Evolutionary conservation across 2,329 filamentous ascomycete species (phyloP).

Genomic region (Emydomyces testavorans): DNA sequence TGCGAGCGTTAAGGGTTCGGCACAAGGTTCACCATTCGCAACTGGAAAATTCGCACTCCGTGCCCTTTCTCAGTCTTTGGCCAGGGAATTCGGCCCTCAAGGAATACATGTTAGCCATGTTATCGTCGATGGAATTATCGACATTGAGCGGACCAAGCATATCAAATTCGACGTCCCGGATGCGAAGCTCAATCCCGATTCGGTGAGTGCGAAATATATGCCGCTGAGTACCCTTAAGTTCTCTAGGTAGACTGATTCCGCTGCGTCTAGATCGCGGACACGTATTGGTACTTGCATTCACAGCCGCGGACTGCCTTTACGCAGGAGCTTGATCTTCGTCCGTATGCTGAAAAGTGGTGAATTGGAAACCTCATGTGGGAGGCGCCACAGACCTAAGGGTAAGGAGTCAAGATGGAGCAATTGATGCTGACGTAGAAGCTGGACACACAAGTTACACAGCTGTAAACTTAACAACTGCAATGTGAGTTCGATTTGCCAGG

Average conservation of each 20-base stretch:
- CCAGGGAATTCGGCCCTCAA: constrained; percentile 71
- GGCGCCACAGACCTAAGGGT: too few relatives aligned
- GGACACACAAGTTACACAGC: too few relatives aligned
- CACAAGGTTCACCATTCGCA: constrained; percentile 59
- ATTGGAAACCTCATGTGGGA: not conserved
- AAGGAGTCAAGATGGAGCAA: not conserved
- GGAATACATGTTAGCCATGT: constrained; percentile 75
- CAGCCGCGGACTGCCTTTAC: constrained; percentile 71
- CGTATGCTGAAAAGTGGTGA: constrained; percentile 74
- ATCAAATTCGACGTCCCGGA: constrained; percentile 47
- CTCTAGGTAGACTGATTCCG: too few relatives aligned
- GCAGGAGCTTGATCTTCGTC: constrained; percentile 68
- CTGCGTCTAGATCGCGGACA: constrained; percentile 61
- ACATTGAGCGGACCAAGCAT: constrained; percentile 59
- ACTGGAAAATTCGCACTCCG: constrained; percentile 69
- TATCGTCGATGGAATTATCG: constrained; percentile 75
- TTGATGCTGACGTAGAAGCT: too few relatives aligned
- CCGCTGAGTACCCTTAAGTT: not conserved
- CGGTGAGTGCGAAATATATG: constrained; percentile 46
- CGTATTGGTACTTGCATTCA: constrained; percentile 73
- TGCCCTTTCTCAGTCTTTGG: constrained; percentile 61
- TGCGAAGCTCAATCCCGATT: constrained; percentile 62
- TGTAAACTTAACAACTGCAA: too few relatives aligned
- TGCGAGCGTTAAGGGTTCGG: constrained; percentile 61
- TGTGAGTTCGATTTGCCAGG: too few relatives aligned